A percentile compares a stretch with the other conserved stretches of the same genome.
Evolutionary conservation across 305 asterid species (phyloP).

Genomic region (Caryopteris hybrid): DNA sequence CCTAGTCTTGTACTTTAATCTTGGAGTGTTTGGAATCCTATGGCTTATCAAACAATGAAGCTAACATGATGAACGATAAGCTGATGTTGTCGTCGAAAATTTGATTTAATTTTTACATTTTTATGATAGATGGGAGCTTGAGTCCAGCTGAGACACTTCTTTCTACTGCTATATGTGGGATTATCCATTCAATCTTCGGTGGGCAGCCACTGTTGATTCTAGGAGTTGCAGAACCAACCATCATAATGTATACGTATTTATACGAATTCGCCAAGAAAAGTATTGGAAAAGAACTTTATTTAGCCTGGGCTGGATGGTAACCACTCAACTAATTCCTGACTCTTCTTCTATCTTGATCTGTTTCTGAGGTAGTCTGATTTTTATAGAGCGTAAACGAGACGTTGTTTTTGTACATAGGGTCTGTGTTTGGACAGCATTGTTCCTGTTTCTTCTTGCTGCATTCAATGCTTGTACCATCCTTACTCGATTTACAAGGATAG

Average conservation of each 20-base stretch:
- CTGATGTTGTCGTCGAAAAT: too few relatives aligned
- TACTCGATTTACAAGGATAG: slow-evolving; percentile 66
- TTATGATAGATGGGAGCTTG: slow-evolving; percentile 53
- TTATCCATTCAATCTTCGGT: slow-evolving; percentile 70
- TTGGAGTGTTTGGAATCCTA: too few relatives aligned
- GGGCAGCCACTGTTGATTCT: slow-evolving; percentile 82
- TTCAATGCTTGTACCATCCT: slow-evolving; percentile 63
- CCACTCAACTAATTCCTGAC: not conserved
- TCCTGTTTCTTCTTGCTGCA: slow-evolving; percentile 64
- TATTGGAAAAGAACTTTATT: slow-evolving; percentile 57
- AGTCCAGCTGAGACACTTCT: slow-evolving; percentile 70
- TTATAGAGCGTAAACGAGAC: not conserved
- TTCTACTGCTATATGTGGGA: slow-evolving; percentile 81
- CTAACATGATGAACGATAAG: too few relatives aligned
- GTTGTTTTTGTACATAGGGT: slow-evolving; percentile 43
- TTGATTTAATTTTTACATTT: not conserved
- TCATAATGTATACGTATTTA: slow-evolving; percentile 75
- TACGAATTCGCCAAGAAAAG: slow-evolving; percentile 58
- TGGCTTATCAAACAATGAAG: too few relatives aligned
- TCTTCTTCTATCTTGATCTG: too few relatives aligned
- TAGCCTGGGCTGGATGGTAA: slow-evolving; percentile 94
- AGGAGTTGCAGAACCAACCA: slow-evolving; percentile 91
- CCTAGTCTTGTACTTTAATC: too few relatives aligned
- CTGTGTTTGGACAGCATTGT: slow-evolving; percentile 77
- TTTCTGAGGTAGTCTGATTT: too few relatives aligned